Percentiles rank a stretch among this genome's conserved stretches.
phyloP scores from a whole-genome alignment of 371 early-diverging fungal genomes.

The Apophysomyces trapeziformis region DNA sequence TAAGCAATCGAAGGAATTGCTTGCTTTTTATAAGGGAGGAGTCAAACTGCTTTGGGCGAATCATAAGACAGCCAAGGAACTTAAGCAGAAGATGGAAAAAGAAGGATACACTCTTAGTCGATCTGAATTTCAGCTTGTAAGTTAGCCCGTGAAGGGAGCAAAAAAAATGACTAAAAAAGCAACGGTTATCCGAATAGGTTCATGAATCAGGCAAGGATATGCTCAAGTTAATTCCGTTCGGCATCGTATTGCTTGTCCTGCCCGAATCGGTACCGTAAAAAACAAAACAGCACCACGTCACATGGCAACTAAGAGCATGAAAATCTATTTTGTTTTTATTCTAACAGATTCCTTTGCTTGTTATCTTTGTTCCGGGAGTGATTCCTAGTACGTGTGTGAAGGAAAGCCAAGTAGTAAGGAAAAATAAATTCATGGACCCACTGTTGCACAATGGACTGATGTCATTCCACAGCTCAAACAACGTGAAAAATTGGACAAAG shows the following conservation, averaged over 20 bases:
- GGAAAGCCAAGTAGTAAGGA: conserved; percentile 60
- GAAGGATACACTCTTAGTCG: conserved; percentile 53
- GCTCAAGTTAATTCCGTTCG: conserved; percentile 65
- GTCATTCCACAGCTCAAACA: conserved; percentile 49
- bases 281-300: background rate
- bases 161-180: background rate
- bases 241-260: conserved; percentile 53
- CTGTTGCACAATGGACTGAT: conserved; percentile 5
- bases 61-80: conserved; percentile 42
- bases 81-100: conserved; percentile 36
- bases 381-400: conserved; percentile 69
- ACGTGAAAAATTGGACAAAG: conserved; percentile 60
- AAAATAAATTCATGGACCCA: background rate
- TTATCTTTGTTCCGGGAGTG: conserved; percentile 63
- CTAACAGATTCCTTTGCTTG: conserved; percentile 58
- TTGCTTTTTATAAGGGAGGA: conserved; percentile 63
- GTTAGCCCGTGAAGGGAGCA: background rate
- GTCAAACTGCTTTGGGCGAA: conserved; percentile 64
- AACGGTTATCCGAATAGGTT: conserved; percentile 34
- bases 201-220: conserved; percentile 57
- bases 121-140: conserved; percentile 37
- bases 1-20: conserved; percentile 47
- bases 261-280: conserved; percentile 56
- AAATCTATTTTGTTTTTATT: too few relatives aligned
- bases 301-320: background rate